Percentiles rank a stretch among this genome's conserved stretches.
Conservation (phyloP, 75 land plant species). For the Chamaecyparis obtusa region DNA sequence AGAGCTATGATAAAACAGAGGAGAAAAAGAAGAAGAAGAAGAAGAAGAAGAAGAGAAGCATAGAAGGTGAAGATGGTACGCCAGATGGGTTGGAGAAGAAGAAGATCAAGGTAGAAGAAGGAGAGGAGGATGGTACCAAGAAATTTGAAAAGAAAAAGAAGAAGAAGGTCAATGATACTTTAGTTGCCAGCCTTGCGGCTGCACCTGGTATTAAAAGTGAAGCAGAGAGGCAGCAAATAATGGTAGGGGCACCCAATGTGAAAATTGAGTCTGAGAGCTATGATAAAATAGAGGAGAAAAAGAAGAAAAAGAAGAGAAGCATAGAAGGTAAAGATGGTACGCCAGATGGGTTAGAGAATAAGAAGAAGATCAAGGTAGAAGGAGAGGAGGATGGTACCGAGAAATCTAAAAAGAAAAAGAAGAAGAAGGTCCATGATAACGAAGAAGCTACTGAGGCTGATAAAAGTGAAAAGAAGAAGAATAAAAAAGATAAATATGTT, state of each 20-base stretch:
- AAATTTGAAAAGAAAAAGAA: too few species aligned
- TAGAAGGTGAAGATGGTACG: too few species aligned
- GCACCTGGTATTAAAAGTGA: too few species aligned
- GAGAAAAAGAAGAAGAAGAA: too few species aligned
- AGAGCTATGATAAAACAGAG: too few species aligned
- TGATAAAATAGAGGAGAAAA: slow-evolving; percentile 29
- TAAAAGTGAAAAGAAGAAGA: slow-evolving; percentile 33
- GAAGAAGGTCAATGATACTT: slow-evolving; percentile 6
- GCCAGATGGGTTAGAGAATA: slow-evolving; percentile 23
- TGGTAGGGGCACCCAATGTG: slow-evolving; percentile 5
- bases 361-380: slow-evolving; percentile 31
- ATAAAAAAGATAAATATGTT: slow-evolving; percentile 20
- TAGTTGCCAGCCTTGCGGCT: too few species aligned
- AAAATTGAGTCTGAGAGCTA: slow-evolving; percentile 12
- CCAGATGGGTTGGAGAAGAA: too few species aligned
- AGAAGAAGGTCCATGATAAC: slow-evolving; percentile 11
- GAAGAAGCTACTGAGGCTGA: slow-evolving; percentile 12
- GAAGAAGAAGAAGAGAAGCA: too few species aligned
- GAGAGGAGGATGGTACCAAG: too few species aligned
- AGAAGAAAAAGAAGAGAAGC: slow-evolving; percentile 38
- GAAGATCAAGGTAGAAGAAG: too few species aligned
- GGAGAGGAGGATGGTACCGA: slow-evolving; percentile 26
- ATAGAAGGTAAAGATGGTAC: slow-evolving; percentile 21
- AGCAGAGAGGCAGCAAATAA: too few species aligned
- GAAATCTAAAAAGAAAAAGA: slow-evolving; percentile 42